Percentiles rank a stretch among this genome's conserved stretches.
Conservation (phyloP, 116 monocot species). For the Papilionanthe hybrid region DNA sequence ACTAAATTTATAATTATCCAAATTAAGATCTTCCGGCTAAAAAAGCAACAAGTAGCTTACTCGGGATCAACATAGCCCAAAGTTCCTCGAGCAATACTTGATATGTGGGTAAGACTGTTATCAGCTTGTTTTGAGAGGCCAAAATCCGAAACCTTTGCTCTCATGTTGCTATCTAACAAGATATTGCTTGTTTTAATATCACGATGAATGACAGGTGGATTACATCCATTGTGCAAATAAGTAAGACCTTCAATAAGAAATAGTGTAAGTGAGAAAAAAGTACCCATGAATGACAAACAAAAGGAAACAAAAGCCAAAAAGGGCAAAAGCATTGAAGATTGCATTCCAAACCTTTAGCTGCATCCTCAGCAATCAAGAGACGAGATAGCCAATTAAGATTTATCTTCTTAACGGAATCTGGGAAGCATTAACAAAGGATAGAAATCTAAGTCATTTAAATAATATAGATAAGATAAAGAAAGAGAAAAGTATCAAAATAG, state of each 20-base stretch:
- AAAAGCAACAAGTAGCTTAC: conserved; percentile 18
- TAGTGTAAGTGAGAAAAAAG: neutral
- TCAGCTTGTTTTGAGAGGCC: conserved; percentile 40
- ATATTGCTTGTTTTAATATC: conserved; percentile 53
- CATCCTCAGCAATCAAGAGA: conserved; percentile 44
- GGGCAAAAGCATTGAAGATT: neutral
- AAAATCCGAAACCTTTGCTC: conserved; percentile 52
- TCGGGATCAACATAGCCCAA: conserved; percentile 49
- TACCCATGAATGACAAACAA: neutral
- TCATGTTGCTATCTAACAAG: conserved; percentile 43
- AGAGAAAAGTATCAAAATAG: too few relatives aligned
- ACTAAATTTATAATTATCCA: neutral
- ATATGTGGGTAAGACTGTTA: conserved; percentile 33
- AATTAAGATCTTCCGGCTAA: neutral
- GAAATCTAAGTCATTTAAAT: too few relatives aligned
- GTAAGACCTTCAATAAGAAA: conserved; percentile 21
- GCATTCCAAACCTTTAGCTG: conserved; percentile 36
- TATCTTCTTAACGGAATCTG: conserved; percentile 30
- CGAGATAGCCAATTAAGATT: conserved; percentile 32
- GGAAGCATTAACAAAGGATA: neutral
- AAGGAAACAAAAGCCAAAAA: neutral
- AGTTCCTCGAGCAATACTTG: conserved; percentile 43
- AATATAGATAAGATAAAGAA: too few relatives aligned
- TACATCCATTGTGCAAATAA: conserved; percentile 49
- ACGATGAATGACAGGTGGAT: conserved; percentile 37